phyloP scores from a whole-genome alignment of 352 stramenopile genomes.

The Phytophthora litchii region DNA sequence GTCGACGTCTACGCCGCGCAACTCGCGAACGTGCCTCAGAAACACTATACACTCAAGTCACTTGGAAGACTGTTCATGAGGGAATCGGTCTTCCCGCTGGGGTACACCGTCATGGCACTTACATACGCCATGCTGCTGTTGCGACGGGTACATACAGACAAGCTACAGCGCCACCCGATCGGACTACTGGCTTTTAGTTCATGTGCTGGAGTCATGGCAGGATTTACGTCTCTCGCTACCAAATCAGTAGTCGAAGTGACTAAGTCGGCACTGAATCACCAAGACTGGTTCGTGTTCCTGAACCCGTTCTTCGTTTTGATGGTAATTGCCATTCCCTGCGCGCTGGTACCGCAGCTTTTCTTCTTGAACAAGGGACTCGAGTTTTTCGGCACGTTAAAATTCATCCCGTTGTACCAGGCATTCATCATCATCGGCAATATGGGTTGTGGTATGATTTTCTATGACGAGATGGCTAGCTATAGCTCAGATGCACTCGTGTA shows the following conservation, averaged over 20 bases:
- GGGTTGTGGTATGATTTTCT: slow-evolving; percentile 78
- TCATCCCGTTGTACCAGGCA: slow-evolving; percentile 81
- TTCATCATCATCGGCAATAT: slow-evolving; percentile 87
- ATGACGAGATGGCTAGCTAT: slow-evolving; percentile 80
- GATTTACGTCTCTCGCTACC: slow-evolving; percentile 78
- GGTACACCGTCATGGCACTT: slow-evolving; percentile 56
- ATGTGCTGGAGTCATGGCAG: slow-evolving; percentile 75
- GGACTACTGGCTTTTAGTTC: slow-evolving; percentile 74
- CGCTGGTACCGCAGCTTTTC: slow-evolving; percentile 72
- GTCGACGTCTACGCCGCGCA: slow-evolving; percentile 69
- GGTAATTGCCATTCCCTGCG: slow-evolving; percentile 58
- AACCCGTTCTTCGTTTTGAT: slow-evolving; percentile 78
- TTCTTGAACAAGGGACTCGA: slow-evolving; percentile 83
- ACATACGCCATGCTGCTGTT: slow-evolving; percentile 60
- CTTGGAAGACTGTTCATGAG: slow-evolving; percentile 54
- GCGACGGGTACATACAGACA: slow-evolving; percentile 53
- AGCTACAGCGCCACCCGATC: slow-evolving; percentile 57
- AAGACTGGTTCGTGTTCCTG: slow-evolving; percentile 54
- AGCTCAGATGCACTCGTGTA: slow-evolving; percentile 41
- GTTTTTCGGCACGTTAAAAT: slow-evolving; percentile 81
- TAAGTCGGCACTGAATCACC: slow-evolving; percentile 45
- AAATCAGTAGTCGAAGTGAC: slow-evolving; percentile 75
- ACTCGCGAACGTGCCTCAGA: slow-evolving; percentile 45
- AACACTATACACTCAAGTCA: slow-evolving; percentile 63
- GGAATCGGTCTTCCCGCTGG: slow-evolving; percentile 59